Evolutionary conservation across 176 grass and related monocot species (phyloP).

Genomic region (Eragrostis nindensis): DNA sequence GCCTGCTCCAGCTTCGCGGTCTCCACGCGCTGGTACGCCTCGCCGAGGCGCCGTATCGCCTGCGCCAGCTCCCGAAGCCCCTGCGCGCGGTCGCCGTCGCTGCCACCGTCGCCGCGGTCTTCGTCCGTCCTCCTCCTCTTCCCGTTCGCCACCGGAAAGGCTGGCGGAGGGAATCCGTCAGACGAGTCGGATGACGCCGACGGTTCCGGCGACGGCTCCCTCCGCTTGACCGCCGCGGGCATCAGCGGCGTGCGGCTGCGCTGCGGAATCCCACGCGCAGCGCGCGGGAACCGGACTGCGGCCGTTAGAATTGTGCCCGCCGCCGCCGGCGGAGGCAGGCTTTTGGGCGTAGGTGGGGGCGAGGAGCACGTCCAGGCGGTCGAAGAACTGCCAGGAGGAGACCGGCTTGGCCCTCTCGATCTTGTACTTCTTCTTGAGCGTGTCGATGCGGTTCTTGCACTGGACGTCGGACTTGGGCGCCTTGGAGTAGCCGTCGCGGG

Average conservation of each 20-base stretch:
- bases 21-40: constrained; percentile 85
- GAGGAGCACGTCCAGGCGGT: constrained; percentile 74
- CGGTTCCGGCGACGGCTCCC: constrained; percentile 43
- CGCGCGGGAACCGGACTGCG: constrained; percentile 37
- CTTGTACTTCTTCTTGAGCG: constrained; percentile 99
- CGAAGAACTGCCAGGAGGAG: constrained; percentile 87
- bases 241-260: constrained; percentile 57
- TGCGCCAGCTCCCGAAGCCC: constrained; percentile 57
- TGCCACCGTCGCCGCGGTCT: constrained; percentile 5
- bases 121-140: constrained; percentile 54
- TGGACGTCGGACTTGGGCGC: constrained; percentile 76
- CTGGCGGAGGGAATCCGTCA: constrained; percentile 70
- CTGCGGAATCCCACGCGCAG: constrained; percentile 61
- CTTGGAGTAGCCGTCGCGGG: constrained; percentile 85
- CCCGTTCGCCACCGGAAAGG: constrained; percentile 49
- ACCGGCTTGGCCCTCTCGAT: constrained; percentile 71
- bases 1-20: constrained; percentile 74
- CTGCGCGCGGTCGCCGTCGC: constrained; percentile 30
- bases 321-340: neutral
- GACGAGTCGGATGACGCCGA: constrained; percentile 66
- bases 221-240: constrained; percentile 28
- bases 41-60: constrained; percentile 61
- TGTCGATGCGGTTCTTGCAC: constrained; percentile 99
- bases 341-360: constrained; percentile 62
- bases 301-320: constrained; percentile 29